A percentile compares a stretch with the other conserved stretches of the same genome.
phyloP scores from a whole-genome alignment of 768 basidiomycete species.

The Lactarius sanguifluus region DNA sequence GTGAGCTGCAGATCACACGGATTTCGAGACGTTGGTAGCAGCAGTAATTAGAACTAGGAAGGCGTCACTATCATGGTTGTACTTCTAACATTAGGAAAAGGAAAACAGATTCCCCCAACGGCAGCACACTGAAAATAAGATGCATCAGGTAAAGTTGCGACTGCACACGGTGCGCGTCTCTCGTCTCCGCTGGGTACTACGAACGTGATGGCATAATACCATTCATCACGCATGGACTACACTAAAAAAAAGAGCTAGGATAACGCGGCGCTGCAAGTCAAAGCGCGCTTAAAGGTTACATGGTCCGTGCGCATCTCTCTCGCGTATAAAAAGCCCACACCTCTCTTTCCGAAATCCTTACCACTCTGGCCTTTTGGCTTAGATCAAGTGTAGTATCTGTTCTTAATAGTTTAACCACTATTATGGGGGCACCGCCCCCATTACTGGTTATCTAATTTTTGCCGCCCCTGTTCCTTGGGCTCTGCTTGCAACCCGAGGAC shows the following conservation, averaged over 20 bases:
- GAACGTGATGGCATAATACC: too few species aligned
- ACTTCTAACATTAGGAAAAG: not conserved
- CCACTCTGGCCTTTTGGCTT: conserved; percentile 96
- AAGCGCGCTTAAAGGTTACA: not conserved
- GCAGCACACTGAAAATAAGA: not conserved
- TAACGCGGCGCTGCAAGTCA: not conserved
- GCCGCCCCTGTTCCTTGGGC: conserved; percentile 33
- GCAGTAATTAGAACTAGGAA: not conserved
- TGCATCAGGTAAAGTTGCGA: not conserved
- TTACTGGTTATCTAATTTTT: conserved; percentile 39
- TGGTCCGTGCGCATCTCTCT: conserved; percentile 25
- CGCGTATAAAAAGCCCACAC: conserved; percentile 16
- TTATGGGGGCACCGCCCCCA: conserved; percentile 38
- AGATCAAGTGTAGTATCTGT: conserved; percentile 99
- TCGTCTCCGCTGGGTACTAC: not conserved
- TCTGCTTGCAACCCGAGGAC: conserved; percentile 31
- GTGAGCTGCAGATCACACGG: conserved; percentile 30
- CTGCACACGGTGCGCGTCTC: not conserved
- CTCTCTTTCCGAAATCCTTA: conserved; percentile 38
- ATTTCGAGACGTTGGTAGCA: not conserved
- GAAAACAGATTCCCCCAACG: not conserved
- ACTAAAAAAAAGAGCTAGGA: not conserved
- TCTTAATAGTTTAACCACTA: conserved; percentile 74
- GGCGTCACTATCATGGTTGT: not conserved
- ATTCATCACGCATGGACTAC: not conserved